Percentiles rank a stretch among this genome's conserved stretches.
These are phyloP conservation scores for Coccinonectria pachysandricola DNA, from an alignment of 2,329 filamentous ascomycete species.

Conservation along the genomic window DNA sequence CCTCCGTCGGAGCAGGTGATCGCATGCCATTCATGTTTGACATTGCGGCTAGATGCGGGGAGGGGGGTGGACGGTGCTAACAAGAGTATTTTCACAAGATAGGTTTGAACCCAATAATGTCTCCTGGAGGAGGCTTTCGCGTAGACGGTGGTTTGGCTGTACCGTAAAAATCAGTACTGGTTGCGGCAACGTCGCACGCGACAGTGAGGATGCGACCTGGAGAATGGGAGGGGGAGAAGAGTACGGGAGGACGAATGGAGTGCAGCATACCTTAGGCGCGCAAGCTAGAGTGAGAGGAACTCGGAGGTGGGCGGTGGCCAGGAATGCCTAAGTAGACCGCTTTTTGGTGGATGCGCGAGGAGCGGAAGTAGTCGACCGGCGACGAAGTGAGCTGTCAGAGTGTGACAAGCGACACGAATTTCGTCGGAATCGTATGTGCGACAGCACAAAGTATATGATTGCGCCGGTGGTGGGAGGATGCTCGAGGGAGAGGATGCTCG, in stretches of 20 bases:
- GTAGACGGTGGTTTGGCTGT: slow-evolving; percentile 13
- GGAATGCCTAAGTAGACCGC: slow-evolving; percentile 8
- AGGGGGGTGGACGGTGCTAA: too few species aligned
- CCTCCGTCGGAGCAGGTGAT: slow-evolving; percentile 35
- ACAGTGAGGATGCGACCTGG: too few species aligned
- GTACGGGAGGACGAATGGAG: too few species aligned
- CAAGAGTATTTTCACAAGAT: slow-evolving; percentile 9
- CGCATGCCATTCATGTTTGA: slow-evolving; percentile 27
- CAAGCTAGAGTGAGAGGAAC: too few species aligned
- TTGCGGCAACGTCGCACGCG: too few species aligned
- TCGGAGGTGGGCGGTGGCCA: too few species aligned
- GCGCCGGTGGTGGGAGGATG: neutral
- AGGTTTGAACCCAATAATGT: too few species aligned
- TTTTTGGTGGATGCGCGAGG: slow-evolving; percentile 8
- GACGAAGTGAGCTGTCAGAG: slow-evolving; percentile 11
- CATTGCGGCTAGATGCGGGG: slow-evolving; percentile 8
- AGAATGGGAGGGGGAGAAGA: too few species aligned
- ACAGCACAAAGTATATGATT: neutral
- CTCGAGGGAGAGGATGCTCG: neutral
- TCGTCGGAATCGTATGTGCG: slow-evolving; percentile 3
- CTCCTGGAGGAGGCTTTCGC: too few species aligned
- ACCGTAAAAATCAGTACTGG: too few species aligned
- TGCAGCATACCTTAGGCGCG: too few species aligned
- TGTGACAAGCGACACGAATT: slow-evolving; percentile 5
- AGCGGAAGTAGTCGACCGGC: slow-evolving; percentile 15